A percentile compares a stretch with the other conserved stretches of the same genome.
Evolutionary conservation across 1,284 basidiomycete species (phyloP).

Genomic region (Tylopilus sp.): DNA sequence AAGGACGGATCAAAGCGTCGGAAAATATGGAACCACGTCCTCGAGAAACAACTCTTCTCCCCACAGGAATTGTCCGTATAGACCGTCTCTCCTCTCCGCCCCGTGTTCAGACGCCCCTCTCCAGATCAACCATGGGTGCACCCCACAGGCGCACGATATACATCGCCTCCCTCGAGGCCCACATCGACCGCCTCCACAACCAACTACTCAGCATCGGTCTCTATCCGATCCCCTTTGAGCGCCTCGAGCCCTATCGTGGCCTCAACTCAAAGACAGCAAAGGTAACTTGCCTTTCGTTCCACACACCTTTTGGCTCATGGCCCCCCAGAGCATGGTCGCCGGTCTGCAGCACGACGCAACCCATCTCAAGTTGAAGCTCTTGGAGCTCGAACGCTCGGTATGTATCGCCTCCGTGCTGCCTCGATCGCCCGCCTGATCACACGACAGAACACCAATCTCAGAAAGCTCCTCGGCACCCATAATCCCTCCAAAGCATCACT

Average conservation of each 20-base stretch:
- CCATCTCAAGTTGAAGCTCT: conserved; percentile 55
- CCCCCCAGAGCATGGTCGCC: conserved; percentile 63
- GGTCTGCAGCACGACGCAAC: conserved; percentile 64
- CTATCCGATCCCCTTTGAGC: conserved; percentile 52
- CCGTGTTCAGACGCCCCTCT: background rate
- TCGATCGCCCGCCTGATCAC: background rate
- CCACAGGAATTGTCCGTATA: conserved; percentile 61
- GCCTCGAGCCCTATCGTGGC: conserved; percentile 57
- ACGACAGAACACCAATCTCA: conserved; percentile 32
- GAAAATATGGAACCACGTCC: conserved; percentile 71
- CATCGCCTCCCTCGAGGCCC: conserved; percentile 59
- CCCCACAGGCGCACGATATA: conserved; percentile 62
- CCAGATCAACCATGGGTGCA: conserved; percentile 62
- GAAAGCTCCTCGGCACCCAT: conserved; percentile 32
- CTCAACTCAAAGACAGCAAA: conserved; percentile 72
- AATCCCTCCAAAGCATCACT: conserved; percentile 21
- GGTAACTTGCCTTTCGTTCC: conserved; percentile 36
- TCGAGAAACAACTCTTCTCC: conserved; percentile 68
- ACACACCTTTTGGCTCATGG: background rate
- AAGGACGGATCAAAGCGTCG: conserved; percentile 62
- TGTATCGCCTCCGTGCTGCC: background rate
- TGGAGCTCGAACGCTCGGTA: conserved; percentile 67
- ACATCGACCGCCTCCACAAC: conserved; percentile 58
- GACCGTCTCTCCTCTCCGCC: background rate
- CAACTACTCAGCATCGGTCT: conserved; percentile 51